Evolutionary conservation across 352 stramenopile species (phyloP).

Genomic region (Globisporangium nagaii): DNA sequence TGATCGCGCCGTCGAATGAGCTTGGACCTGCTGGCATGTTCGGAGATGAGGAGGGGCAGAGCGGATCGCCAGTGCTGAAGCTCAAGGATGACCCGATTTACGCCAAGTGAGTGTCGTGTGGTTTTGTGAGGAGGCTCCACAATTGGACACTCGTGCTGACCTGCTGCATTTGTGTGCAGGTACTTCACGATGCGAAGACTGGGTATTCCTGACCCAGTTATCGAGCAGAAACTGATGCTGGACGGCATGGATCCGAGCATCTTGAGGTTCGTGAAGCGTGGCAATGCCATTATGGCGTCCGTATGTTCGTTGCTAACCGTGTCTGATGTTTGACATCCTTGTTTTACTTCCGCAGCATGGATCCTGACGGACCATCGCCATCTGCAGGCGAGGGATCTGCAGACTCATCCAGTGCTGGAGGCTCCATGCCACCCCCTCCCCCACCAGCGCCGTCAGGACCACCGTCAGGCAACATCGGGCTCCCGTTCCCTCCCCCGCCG

Average conservation of each 20-base stretch:
- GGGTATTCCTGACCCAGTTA: conserved; percentile 65
- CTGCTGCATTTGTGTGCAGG: conserved; percentile 4
- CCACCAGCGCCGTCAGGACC: conserved; percentile 12
- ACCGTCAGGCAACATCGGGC: conserved; percentile 39
- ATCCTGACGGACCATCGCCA: conserved; percentile 70
- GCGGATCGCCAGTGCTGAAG: conserved; percentile 49
- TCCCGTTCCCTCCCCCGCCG: conserved; percentile 37
- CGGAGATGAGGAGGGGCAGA: conserved; percentile 17
- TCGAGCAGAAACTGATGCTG: conserved; percentile 77
- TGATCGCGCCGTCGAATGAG: conserved; percentile 22
- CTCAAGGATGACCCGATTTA: conserved; percentile 80
- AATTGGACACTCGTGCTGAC: neutral
- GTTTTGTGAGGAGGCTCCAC: neutral
- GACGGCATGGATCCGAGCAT: conserved; percentile 65
- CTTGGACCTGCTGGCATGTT: conserved; percentile 12
- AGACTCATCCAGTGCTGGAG: conserved; percentile 18
- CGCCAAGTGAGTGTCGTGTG: conserved; percentile 38
- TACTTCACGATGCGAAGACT: conserved; percentile 83
- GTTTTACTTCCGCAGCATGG: conserved; percentile 36
- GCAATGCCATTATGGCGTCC: too few relatives aligned
- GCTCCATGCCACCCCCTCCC: conserved; percentile 26
- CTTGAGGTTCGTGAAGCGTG: conserved; percentile 33
- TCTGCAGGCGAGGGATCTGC: conserved; percentile 33
- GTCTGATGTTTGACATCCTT: neutral
- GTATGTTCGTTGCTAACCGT: neutral